Evolutionary conservation across 192 early-diverging fungal genomes (phyloP).

Genomic region (Rhizophagus sp.): DNA sequence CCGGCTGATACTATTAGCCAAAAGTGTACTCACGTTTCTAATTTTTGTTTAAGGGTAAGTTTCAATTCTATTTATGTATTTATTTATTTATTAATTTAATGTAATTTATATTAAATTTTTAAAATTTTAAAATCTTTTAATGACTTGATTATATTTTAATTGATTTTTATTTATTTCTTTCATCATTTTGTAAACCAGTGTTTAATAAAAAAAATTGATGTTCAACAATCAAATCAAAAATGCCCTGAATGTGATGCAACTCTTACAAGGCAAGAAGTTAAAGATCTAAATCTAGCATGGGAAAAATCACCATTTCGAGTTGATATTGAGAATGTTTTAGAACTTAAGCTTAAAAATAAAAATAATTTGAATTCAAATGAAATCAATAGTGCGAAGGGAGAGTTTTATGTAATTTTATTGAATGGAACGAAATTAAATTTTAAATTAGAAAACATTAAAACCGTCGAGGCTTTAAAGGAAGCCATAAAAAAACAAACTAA

Average conservation of each 20-base stretch:
- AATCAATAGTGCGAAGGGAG: background rate
- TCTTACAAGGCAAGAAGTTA: background rate
- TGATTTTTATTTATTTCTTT: background rate
- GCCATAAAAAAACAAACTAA: background rate
- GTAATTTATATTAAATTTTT: background rate
- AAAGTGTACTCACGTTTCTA: constrained; percentile 15
- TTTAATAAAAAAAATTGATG: background rate
- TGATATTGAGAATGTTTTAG: background rate
- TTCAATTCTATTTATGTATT: background rate
- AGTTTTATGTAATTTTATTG: constrained; percentile 24
- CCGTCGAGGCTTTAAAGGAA: constrained; percentile 1
- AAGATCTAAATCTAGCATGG: constrained; percentile 3
- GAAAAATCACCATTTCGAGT: constrained; percentile 18
- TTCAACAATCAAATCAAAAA: background rate
- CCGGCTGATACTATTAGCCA: constrained; percentile 2
- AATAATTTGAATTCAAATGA: background rate
- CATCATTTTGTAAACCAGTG: background rate
- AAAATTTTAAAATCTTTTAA: no score
- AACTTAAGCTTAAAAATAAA: background rate
- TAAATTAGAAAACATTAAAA: background rate
- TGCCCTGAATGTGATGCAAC: constrained; percentile 15
- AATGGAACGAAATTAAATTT: constrained; percentile 18
- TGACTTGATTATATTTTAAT: no score
- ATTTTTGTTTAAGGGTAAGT: constrained; percentile 18
- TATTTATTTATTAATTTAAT: no score